Base-by-base conservation (phyloP, 768 basidiomycete species). In the Naematelia encephala region DNA sequence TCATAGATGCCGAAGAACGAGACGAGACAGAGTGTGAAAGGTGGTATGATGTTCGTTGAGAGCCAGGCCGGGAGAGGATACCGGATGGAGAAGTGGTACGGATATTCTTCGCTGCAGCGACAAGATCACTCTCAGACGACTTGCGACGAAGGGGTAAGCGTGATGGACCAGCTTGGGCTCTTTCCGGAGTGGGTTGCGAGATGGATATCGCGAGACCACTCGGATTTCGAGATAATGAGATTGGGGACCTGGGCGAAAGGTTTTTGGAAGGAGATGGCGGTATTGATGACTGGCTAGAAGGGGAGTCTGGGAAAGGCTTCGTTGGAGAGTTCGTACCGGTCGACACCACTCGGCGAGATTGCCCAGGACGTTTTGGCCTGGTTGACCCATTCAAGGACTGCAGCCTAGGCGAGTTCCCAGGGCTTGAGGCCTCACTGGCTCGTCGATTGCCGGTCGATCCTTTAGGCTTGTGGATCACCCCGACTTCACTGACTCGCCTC, bases 41-140 rank as follows among this genome's bases (percentile, higher is more conserved):
- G 49, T 60, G 56, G 39, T 66, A 60, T 4, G 60, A 62, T 19
- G 60, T 55, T 42, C 60, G 39, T 8, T 60, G 56, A 13, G 45
- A 50, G 13, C 45, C 58, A 1, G 51, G 19, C 22, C 29, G 2
- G 2, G 25, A 3, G 3, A 28, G 51, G n/a, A 21, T 16, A 8
- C 51, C 25, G 5, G 51, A 30, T n/a, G 29, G 21, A 29, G 16
- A 14, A 42, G 57, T 22, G 50, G 44, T 26, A 48, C n/a, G 19
- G 29, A 19, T 42, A 44, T 28, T 34, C 39, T 45, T 10, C 42
- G 21, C 21, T 39, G 48, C 48, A 23, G 23, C 28, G 34, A 28
- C 25, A 11, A 45, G 57, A 53, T 27, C 19, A 12, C 53, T 29
- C 23, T 59, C 59, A 19, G 47, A 23, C 8, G 34, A 39, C 34